Conservation (phyloP, 139 green algal genomes). For the Trebouxia sp. region DNA sequence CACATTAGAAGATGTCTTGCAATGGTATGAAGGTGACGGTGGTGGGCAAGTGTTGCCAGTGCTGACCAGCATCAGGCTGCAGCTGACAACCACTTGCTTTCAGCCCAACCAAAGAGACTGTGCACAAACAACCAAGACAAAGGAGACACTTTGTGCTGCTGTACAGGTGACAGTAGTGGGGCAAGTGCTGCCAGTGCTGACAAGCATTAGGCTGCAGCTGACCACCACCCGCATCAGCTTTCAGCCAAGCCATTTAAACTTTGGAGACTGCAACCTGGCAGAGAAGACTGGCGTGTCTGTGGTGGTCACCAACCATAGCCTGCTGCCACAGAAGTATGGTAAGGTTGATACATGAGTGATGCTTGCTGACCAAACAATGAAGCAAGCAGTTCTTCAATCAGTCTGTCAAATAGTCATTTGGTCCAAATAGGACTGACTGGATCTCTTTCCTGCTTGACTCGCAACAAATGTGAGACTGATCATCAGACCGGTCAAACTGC, state of each 20-base stretch:
- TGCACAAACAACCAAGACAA: slow-evolving; percentile 27
- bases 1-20: too few species aligned
- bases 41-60: slow-evolving; percentile 58
- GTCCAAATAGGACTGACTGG: background rate
- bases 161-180: slow-evolving; percentile 48
- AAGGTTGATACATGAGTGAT: background rate
- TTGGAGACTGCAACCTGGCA: slow-evolving; percentile 49
- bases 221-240: slow-evolving; percentile 60
- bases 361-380: background rate
- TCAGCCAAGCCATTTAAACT: slow-evolving; percentile 49
- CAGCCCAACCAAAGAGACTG: slow-evolving; percentile 53
- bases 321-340: slow-evolving; percentile 61
- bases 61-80: slow-evolving; percentile 49
- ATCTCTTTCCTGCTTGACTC: background rate
- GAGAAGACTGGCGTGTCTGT: slow-evolving; percentile 54
- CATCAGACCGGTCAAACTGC: background rate
- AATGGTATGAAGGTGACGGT: slow-evolving; percentile 41
- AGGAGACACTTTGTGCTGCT: background rate
- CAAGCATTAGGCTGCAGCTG: slow-evolving; percentile 52
- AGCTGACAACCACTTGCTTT: slow-evolving; percentile 56
- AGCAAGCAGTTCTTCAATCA: background rate
- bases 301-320: slow-evolving; percentile 53
- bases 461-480: background rate
- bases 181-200: slow-evolving; percentile 56
- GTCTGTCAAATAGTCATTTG: background rate